Evolutionary conservation across 495 filamentous ascomycete species (phyloP).

Genomic region (Aspergillus leporis): DNA sequence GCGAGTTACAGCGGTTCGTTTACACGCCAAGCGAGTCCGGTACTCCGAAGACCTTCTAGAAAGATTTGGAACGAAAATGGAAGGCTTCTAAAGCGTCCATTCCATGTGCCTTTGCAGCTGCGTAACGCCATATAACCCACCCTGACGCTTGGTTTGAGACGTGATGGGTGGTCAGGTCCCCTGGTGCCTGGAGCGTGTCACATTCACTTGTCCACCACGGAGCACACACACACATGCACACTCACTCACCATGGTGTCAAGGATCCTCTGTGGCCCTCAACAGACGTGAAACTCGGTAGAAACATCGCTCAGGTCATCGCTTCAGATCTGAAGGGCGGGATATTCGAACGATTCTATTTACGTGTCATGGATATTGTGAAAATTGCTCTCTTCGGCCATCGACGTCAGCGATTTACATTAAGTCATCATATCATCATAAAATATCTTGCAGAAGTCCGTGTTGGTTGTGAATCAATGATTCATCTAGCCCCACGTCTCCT

Average conservation of each 20-base stretch:
- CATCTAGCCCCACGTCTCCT: constrained; percentile 19
- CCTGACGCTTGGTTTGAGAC: constrained; percentile 8
- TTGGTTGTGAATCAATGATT: constrained; percentile 20
- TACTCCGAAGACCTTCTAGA: constrained; percentile 44
- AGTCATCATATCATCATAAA: constrained; percentile 2
- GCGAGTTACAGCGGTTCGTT: constrained; percentile 2
- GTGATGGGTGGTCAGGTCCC: constrained; percentile 8
- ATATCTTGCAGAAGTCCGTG: constrained; percentile 26
- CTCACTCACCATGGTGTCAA: background rate
- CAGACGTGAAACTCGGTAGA: background rate
- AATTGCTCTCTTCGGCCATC: background rate
- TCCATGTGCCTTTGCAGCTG: constrained; percentile 17
- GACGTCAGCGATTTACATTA: background rate
- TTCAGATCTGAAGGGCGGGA: background rate
- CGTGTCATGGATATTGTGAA: too few relatives aligned
- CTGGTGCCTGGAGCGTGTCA: constrained; percentile 12
- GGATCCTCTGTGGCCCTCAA: background rate
- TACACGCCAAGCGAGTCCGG: constrained; percentile 31
- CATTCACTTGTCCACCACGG: constrained; percentile 1
- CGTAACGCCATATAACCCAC: constrained; percentile 10
- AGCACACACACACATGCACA: background rate
- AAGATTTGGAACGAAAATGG: constrained; percentile 34
- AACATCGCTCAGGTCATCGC: background rate
- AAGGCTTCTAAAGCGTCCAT: constrained; percentile 25
- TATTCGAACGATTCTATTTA: too few relatives aligned